Evolutionary conservation across 129 eudicot genomes (phyloP), one percentile per base, ranked within the genome.

Genomic region (Artemisia annua): DNA sequence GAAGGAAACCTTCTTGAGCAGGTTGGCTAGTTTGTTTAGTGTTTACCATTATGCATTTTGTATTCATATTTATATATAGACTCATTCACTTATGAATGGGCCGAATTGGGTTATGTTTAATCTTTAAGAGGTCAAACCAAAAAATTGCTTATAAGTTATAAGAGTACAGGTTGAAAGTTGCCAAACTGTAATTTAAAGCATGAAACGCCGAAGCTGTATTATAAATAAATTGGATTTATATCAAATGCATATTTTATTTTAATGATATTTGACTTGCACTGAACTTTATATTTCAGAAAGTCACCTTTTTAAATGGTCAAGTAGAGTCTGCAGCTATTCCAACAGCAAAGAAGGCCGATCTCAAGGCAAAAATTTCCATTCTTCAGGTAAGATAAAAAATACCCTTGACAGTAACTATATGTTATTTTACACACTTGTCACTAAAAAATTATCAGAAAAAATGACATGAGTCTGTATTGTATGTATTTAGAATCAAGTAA

Each of bases 271-370:
- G 66, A 11, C n/a, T n/a, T 61, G 48, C 30, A 28, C 46, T 8
- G 16, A 22, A 0, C 48, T 60, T 18, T 63, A 26, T 43, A 13
- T 80, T 65, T 15, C 84, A 90, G 97, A 87, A 85, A 90, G 95
- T 92, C 55, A 72, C 93, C 11, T 84, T 85, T 48, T 84, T 94
- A 32, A 94, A 85, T 73, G 87, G 96, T 59, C 91, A 87, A 51
- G 89, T 90, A 70, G 97, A 94, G 78, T 81, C 91, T 7, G 91
- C 96, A 20, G 59, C 88, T 11, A 94, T 94, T 59, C 87, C 98
- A 66, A 52, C 97, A 19, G 91, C 93, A 75, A 94, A 75, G 83
- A 94, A 94, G 79, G 79, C 88, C 53, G 96, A 88, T 67, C 90
- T 94, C n/a, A 88, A 89, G 79, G 78, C 81, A 20, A 86, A 86